Base-by-base conservation (phyloP, 2,329 filamentous ascomycete genomes). In the Sarocladium strictum region DNA sequence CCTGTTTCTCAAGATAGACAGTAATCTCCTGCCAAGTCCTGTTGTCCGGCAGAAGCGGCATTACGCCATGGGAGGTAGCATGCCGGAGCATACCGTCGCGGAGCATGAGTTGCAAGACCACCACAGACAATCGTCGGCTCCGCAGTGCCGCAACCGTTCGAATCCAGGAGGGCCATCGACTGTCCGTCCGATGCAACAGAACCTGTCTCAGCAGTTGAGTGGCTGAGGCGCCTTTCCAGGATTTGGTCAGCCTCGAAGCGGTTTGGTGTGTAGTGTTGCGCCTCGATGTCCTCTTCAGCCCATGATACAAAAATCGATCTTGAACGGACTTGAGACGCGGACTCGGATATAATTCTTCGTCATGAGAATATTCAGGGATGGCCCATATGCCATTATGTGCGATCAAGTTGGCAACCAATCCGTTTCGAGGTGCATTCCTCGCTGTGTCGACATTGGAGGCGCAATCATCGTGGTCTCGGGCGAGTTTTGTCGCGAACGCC, bases 61-160 rank as follows among this genome's bases (percentile, higher is more conserved):
- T n/a, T 6, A 23, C 26, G n/a, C 3, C 14, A n/a, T 9, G 23
- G 24, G 17, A 14, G 11, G 43, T 15, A n/a, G 43, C 4, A 4
- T 11, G 47, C 27, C 12, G 47, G 15, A 51, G 29, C 26, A 35
- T 51, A 29, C 29, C 17, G 3, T 45, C 24, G 12, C 54, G 57
- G 23, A 58, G 10, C 29, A 56, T 32, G 19, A 56, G 23, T 23
- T 55, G 56, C 17, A 57, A 19, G 21, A 52, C 43, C 9, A 55
- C 27, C 10, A 53, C 43, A 37, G 50, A 19, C 14, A 51, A 19
- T 6, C 47, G n/a, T 6, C n/a, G 17, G 17, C 17, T 57, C 14
- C 49, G 35, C 33, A 54, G 26, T 11, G 21, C 32, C 5, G 55
- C 53, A 12, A 53, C 45, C 3, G 24, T 51, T 3, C 47, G 29